Percentiles rank a stretch among this genome's conserved stretches.
phyloP scores from a whole-genome alignment of 192 early-diverging fungal genomes.

The Geranomyces michiganensis region DNA sequence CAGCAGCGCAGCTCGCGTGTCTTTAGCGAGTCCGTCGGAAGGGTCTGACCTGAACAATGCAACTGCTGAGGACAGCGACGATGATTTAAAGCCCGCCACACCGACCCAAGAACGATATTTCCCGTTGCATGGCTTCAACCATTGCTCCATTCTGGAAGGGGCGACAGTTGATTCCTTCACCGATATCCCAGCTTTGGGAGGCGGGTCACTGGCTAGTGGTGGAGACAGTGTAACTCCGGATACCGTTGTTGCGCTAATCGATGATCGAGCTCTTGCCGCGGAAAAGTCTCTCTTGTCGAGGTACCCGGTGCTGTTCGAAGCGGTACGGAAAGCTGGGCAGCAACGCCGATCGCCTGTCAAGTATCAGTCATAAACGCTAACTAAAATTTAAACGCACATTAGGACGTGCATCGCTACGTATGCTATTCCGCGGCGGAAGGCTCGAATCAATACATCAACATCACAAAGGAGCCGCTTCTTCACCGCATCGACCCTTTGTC shows the following conservation, averaged over 20 bases:
- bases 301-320: neutral
- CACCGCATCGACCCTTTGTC: conserved; percentile 22
- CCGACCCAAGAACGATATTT: neutral
- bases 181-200: conserved; percentile 22
- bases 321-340: neutral
- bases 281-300: neutral
- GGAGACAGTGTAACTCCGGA: conserved; percentile 27
- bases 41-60: neutral
- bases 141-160: conserved; percentile 44
- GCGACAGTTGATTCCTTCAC: conserved; percentile 41
- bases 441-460: conserved; percentile 34
- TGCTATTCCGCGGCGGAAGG: conserved; percentile 53
- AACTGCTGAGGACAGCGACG: neutral
- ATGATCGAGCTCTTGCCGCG: conserved; percentile 34
- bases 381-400: neutral
- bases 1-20: no score
- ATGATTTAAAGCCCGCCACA: neutral
- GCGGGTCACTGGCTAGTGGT: conserved; percentile 20
- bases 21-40: no score
- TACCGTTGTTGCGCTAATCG: conserved; percentile 40
- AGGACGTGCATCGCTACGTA: conserved; percentile 43
- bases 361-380: neutral
- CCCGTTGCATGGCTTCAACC: conserved; percentile 35
- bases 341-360: neutral
- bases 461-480: conserved; percentile 40